Base-by-base conservation (phyloP, 1,284 basidiomycete genomes). In the Cutaneotrichosporon curvatum region DNA sequence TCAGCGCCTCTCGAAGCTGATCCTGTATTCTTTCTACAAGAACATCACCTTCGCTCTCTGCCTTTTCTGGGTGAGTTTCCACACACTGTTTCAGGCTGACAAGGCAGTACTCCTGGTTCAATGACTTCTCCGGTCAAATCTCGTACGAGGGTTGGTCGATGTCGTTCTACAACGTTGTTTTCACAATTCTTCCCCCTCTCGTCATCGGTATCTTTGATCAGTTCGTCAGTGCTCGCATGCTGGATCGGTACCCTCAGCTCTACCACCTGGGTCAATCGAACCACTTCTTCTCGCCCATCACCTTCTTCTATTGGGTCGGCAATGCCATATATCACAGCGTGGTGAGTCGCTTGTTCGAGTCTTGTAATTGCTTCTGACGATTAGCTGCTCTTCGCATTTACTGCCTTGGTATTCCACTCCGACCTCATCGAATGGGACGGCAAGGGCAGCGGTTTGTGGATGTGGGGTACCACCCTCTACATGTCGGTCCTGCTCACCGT, bases 101-200 rank as follows among this genome's bases (percentile, higher is more conserved):
- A 56, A 33, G 25, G 15, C 53, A 92, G 94, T 98, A 84, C 71
- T 96, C 95, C 34, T 92, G 95, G 78, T 85, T 91, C 78, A 96
- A 95, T 76, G 94, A 91, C 64, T 98, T 97, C 73, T 97, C 92
- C 2, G 95, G 94, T 18, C 94, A 98, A 72, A 92, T 97, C 56
- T 85, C 90, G 40, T 95, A 92, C 69, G 95, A 98, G 74, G 95
- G 90, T 18, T 98, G 95, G 95, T 95, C 94, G 5, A 81, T 98
- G 62, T 94, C 88, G 0, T 76, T 88, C 59, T 91, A 90, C 74
- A 92, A 92, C 65, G 87, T 96, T 59, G 71, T 92, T 40, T 96
- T 95, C 75, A 92, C 90, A 25, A 81, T 98, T 38, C 78, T 99
- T 2, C 95, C 95, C 0, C 95, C 95, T 0, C 78, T 99, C 43